Evolutionary conservation across 1,139 yeast genomes (phyloP).

Genomic region (Candida sp.): DNA sequence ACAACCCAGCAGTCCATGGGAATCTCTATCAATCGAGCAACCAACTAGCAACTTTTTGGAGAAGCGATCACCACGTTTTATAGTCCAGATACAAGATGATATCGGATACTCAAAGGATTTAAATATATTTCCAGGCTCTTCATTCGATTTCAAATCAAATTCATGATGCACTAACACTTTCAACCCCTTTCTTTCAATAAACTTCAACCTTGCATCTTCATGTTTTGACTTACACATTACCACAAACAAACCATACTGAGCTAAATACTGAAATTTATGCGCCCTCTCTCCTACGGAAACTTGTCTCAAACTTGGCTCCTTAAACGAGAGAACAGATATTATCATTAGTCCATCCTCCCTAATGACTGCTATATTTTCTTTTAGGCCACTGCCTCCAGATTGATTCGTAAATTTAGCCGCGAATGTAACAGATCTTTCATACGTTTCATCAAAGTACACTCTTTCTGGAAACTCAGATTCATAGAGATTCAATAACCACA

Average conservation of each 20-base stretch:
- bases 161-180: conserved; percentile 19
- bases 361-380: conserved; percentile 28
- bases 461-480: conserved; percentile 32
- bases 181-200: conserved; percentile 31
- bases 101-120: conserved; percentile 31
- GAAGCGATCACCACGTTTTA: conserved; percentile 26
- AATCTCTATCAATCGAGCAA: conserved; percentile 16
- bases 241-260: conserved; percentile 33
- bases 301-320: conserved; percentile 26
- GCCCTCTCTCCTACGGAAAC: conserved; percentile 36
- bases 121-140: conserved; percentile 20
- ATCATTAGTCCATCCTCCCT: conserved; percentile 51
- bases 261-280: conserved; percentile 28
- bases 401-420: conserved; percentile 12
- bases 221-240: conserved; percentile 32
- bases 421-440: conserved; percentile 18
- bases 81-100: conserved; percentile 33
- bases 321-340: conserved; percentile 25
- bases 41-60: conserved; percentile 44
- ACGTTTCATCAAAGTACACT: conserved; percentile 38
- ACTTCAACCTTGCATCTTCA: conserved; percentile 21
- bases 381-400: neutral
- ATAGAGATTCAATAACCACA: conserved; percentile 41
- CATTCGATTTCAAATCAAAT: conserved; percentile 13
- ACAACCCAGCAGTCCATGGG: conserved; percentile 25